These are phyloP conservation scores for Aspergillus arachidicola DNA, from an alignment of 2,329 filamentous ascomycete species.

Conservation along the genomic window DNA sequence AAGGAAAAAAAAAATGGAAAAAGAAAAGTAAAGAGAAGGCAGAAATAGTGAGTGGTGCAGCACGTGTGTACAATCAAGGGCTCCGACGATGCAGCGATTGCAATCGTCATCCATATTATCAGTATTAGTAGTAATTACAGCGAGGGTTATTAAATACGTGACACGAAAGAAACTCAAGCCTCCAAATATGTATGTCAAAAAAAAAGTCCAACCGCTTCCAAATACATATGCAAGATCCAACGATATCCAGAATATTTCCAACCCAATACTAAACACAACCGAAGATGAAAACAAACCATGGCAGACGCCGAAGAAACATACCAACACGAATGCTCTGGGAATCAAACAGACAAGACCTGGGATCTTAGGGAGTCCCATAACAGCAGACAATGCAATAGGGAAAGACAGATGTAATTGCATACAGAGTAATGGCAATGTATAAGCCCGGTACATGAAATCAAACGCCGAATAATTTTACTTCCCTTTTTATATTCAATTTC, in stretches of 20 bases:
- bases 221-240: conserved; percentile 30
- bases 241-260: conserved; percentile 14
- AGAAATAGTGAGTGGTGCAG: background rate
- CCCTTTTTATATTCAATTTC: background rate
- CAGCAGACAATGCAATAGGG: conserved; percentile 9
- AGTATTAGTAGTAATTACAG: conserved; percentile 21
- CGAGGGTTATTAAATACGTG: conserved; percentile 22
- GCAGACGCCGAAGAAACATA: conserved; percentile 18
- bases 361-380: conserved; percentile 17
- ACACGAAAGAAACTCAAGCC: conserved; percentile 15
- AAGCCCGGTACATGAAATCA: background rate
- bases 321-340: conserved; percentile 20
- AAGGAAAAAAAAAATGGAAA: background rate
- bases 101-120: conserved; percentile 17
- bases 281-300: conserved; percentile 11
- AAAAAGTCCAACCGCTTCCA: conserved; percentile 27
- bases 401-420: conserved; percentile 12
- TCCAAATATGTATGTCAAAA: conserved; percentile 28
- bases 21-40: no score
- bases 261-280: conserved; percentile 15
- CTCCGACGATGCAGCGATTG: background rate
- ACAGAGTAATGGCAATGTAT: background rate
- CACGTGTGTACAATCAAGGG: background rate
- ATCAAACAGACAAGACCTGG: conserved; percentile 14
- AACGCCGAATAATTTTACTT: background rate